These are phyloP conservation scores for Saposhnikovia divaricata DNA, from an alignment of 129 eudicot species.

Conservation along the genomic window DNA sequence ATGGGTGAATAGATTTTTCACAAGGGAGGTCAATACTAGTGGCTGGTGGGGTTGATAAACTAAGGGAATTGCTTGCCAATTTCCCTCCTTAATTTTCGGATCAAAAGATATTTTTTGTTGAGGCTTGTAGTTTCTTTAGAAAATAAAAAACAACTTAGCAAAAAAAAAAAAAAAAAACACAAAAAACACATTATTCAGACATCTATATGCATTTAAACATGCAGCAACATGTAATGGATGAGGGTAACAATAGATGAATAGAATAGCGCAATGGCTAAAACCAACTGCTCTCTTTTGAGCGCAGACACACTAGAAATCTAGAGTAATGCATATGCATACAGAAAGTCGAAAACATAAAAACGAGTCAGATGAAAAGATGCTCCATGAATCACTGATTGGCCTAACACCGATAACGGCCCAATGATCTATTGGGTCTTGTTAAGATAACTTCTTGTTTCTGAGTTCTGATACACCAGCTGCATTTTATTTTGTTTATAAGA, in stretches of 20 bases:
- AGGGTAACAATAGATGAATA: no score
- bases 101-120: not conserved
- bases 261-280: no score
- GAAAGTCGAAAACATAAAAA: not conserved
- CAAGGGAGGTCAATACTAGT: not conserved
- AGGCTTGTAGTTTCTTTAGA: not conserved
- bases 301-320: no score
- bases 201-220: no score
- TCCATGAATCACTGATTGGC: constrained; percentile 21
- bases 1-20: not conserved
- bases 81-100: not conserved
- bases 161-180: no score
- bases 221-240: no score
- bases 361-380: not conserved
- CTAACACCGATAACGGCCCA: constrained; percentile 53
- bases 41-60: not conserved
- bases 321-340: no score
- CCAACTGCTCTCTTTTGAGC: no score
- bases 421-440: constrained; percentile 59
- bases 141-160: no score
- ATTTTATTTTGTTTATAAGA: not conserved
- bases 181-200: no score
- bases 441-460: constrained; percentile 61
- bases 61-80: not conserved
- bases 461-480: not conserved